phyloP scores from a whole-genome alignment of 2,329 filamentous ascomycete genomes.

The Pseudomassariella vexata region DNA sequence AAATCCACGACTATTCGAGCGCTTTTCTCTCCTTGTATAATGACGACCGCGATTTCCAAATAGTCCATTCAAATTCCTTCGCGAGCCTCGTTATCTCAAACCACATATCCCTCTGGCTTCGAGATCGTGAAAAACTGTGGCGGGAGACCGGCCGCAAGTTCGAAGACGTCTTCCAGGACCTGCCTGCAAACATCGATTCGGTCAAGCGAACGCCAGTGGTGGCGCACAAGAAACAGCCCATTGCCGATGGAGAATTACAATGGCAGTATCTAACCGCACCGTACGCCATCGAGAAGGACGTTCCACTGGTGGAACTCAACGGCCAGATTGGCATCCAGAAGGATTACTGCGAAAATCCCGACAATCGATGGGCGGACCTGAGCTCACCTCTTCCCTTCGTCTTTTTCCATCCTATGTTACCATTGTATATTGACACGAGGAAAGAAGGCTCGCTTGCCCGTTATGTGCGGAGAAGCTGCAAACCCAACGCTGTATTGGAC shows the following conservation, averaged over 20 bases:
- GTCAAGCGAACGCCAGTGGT: conserved; percentile 39
- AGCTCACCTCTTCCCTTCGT: conserved; percentile 66
- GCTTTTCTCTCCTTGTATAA: conserved; percentile 74
- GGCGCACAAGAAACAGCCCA: conserved; percentile 43
- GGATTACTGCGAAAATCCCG: conserved; percentile 61
- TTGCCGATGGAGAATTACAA: conserved; percentile 50
- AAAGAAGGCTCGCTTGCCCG: conserved; percentile 80
- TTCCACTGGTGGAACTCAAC: conserved; percentile 65
- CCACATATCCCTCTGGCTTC: conserved; percentile 72
- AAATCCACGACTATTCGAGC: conserved; percentile 64
- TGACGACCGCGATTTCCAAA: conserved; percentile 48
- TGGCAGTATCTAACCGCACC: conserved; percentile 62
- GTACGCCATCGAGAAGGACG: conserved; percentile 48
- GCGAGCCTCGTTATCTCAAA: conserved; percentile 70
- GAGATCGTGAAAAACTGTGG: conserved; percentile 63
- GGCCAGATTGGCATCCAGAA: conserved; percentile 70
- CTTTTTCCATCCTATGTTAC: conserved; percentile 82
- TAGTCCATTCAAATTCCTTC: conserved; percentile 69
- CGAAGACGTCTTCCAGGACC: conserved; percentile 61
- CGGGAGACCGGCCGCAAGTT: conserved; percentile 60
- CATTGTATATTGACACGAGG: conserved; percentile 83
- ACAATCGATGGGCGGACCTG: conserved; percentile 64
- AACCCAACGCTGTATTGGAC: conserved; percentile 81
- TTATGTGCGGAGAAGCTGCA: conserved; percentile 88
- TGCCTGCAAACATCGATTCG: conserved; percentile 37